A percentile compares a stretch with the other conserved stretches of the same genome.
Evolutionary conservation across 2,329 filamentous ascomycete species (phyloP).

Genomic region (Hortaea werneckii): DNA sequence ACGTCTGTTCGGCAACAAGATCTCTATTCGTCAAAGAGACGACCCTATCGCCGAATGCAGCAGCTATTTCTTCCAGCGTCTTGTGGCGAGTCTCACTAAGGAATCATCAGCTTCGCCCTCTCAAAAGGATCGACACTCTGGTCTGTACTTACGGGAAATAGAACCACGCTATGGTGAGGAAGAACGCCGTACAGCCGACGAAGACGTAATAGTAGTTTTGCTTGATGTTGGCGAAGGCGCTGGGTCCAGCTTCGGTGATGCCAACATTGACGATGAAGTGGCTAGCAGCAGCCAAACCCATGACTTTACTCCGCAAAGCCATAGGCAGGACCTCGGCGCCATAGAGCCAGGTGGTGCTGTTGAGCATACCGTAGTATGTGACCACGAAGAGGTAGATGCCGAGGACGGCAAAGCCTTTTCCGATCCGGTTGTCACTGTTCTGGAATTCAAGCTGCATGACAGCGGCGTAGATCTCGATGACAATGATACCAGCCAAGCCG

Average conservation of each 20-base stretch:
- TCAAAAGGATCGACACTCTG: background rate
- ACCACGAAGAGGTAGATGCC: conserved; percentile 51
- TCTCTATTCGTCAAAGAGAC: conserved; percentile 19
- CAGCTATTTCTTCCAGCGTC: conserved; percentile 23
- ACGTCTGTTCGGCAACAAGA: conserved; percentile 11
- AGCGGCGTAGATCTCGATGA: conserved; percentile 50
- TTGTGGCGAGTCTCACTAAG: conserved; percentile 20
- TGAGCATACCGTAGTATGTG: conserved; percentile 33
- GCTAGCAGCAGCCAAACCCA: conserved; percentile 44
- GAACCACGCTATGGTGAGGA: conserved; percentile 42
- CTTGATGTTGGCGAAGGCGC: conserved; percentile 46
- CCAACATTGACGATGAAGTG: conserved; percentile 40
- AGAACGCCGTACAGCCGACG: conserved; percentile 43
- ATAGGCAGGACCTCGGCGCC: conserved; percentile 47
- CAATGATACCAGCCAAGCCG: conserved; percentile 41
- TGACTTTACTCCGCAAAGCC: conserved; percentile 43
- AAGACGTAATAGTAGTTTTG: conserved; percentile 55
- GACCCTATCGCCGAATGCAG: conserved; percentile 24
- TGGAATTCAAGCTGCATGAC: conserved; percentile 51
- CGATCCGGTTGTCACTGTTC: conserved; percentile 43
- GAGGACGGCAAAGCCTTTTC: conserved; percentile 50
- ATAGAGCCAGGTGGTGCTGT: conserved; percentile 29
- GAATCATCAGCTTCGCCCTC: conserved; percentile 2
- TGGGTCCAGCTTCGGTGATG: conserved; percentile 35
- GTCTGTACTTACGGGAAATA: conserved; percentile 39